Evolutionary conservation across 768 basidiomycete species (phyloP).

Genomic region (Tephrocybe sp.): DNA sequence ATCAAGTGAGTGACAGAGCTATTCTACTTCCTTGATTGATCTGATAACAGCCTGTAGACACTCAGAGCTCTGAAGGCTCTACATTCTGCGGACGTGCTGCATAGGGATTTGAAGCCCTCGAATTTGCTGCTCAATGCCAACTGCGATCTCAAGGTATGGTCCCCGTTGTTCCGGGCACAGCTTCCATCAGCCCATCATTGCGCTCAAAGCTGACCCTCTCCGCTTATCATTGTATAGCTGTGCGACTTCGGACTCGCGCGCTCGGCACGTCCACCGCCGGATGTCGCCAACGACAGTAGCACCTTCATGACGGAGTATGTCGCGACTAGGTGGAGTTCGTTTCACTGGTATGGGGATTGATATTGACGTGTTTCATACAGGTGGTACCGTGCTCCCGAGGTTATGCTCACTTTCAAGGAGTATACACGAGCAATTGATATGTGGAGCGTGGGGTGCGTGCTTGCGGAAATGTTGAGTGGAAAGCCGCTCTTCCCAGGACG

Average conservation of each 20-base stretch:
- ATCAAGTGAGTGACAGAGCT: constrained; percentile 58
- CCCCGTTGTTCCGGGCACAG: constrained; percentile 7
- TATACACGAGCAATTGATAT: constrained; percentile 87
- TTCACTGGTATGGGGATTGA: neutral
- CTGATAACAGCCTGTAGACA: constrained; percentile 45
- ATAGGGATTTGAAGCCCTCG: constrained; percentile 94
- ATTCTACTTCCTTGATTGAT: neutral
- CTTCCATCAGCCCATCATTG: neutral
- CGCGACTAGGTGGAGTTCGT: constrained; percentile 67
- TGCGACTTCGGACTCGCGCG: constrained; percentile 89
- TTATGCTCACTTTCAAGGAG: constrained; percentile 97
- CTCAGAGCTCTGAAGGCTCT: constrained; percentile 92
- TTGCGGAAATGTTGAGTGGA: constrained; percentile 92
- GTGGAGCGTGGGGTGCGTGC: constrained; percentile 84
- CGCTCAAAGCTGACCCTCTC: neutral
- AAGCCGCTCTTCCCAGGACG: constrained; percentile 93
- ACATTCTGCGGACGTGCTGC: constrained; percentile 92
- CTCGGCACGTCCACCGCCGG: constrained; percentile 70
- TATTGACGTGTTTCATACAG: constrained; percentile 29
- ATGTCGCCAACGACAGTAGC: constrained; percentile 70
- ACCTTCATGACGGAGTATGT: constrained; percentile 94
- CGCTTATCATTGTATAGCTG: constrained; percentile 37
- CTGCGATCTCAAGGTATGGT: constrained; percentile 89
- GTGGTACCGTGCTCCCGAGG: constrained; percentile 97
- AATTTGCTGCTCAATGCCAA: constrained; percentile 95